A percentile compares a stretch with the other conserved stretches of the same genome.
Evolutionary conservation across 257 asterid genomes (phyloP).

Genomic region (Parsonsia alboflavescens): DNA sequence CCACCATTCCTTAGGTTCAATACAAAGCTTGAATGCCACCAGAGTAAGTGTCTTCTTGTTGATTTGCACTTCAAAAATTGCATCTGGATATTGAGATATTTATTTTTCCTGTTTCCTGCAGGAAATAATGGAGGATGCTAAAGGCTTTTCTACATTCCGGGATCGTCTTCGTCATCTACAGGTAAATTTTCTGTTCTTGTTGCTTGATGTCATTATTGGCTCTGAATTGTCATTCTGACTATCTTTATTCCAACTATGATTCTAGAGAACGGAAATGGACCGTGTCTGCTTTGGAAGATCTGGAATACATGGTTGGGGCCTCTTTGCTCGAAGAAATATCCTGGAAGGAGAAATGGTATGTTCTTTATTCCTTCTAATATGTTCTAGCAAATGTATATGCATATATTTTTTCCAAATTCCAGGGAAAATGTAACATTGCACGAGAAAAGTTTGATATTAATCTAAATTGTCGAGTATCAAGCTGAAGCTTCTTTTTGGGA

Average conservation of each 20-base stretch:
- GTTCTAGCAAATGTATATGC: background rate
- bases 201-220: background rate
- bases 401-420: background rate
- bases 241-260: constrained; percentile 8
- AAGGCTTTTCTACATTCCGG: constrained; percentile 63
- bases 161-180: constrained; percentile 91
- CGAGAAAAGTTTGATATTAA: background rate
- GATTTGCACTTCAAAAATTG: constrained; percentile 1
- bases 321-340: constrained; percentile 82
- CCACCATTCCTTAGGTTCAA: constrained; percentile 55
- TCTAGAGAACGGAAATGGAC: constrained; percentile 87
- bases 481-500: background rate
- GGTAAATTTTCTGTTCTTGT: constrained; percentile 37
- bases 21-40: constrained; percentile 48
- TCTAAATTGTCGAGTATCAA: background rate
- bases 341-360: constrained; percentile 95
- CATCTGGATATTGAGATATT: constrained; percentile 2
- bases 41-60: constrained; percentile 40
- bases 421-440: background rate
- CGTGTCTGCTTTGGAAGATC: constrained; percentile 97
- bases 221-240: constrained; percentile 8
- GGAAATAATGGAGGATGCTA: constrained; percentile 59
- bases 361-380: background rate
- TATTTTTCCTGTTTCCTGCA: constrained; percentile 31
- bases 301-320: constrained; percentile 98